Percentiles rank a stretch among this genome's conserved stretches.
Conservation (phyloP, 129 eudicot genomes). For the Artemisia annua region DNA sequence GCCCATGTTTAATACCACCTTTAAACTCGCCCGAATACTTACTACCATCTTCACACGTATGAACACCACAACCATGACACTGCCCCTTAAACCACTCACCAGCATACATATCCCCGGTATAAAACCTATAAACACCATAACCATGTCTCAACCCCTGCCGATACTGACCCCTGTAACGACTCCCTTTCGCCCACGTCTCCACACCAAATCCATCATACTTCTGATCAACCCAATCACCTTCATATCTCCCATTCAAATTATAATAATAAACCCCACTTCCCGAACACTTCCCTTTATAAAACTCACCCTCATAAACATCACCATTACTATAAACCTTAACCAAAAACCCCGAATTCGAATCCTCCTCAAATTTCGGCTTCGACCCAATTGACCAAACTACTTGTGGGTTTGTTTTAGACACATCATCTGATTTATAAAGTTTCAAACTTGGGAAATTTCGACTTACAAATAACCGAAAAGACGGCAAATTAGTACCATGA, state of each 20-base stretch:
- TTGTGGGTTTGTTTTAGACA: conserved; percentile 33
- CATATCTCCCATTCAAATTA: conserved; percentile 79
- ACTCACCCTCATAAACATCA: conserved; percentile 86
- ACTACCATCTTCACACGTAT: conserved; percentile 83
- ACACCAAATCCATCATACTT: conserved; percentile 84
- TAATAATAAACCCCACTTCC: conserved; percentile 90
- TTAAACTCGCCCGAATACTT: conserved; percentile 72
- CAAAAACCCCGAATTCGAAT: conserved; percentile 45
- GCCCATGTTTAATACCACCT: conserved; percentile 79
- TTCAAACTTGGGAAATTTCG: conserved; percentile 42
- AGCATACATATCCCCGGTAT: conserved; percentile 69
- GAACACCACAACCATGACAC: conserved; percentile 77
- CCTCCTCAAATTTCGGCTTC: conserved; percentile 41
- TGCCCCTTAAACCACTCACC: conserved; percentile 92
- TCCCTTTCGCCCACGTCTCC: conserved; percentile 88
- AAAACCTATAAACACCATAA: conserved; percentile 75
- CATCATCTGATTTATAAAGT: conserved; percentile 30
- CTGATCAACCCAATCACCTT: conserved; percentile 93
- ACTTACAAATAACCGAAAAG: conserved; percentile 32
- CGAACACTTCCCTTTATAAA: conserved; percentile 75
- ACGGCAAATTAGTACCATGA: conserved; percentile 28
- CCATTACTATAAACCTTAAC: conserved; percentile 84
- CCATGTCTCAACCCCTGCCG: conserved; percentile 81
- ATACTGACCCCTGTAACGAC: conserved; percentile 75
- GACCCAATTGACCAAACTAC: conserved; percentile 85